Evolutionary conservation across 148 eudicot genomes (phyloP).

Genomic region (Persicaria tinctoria): DNA sequence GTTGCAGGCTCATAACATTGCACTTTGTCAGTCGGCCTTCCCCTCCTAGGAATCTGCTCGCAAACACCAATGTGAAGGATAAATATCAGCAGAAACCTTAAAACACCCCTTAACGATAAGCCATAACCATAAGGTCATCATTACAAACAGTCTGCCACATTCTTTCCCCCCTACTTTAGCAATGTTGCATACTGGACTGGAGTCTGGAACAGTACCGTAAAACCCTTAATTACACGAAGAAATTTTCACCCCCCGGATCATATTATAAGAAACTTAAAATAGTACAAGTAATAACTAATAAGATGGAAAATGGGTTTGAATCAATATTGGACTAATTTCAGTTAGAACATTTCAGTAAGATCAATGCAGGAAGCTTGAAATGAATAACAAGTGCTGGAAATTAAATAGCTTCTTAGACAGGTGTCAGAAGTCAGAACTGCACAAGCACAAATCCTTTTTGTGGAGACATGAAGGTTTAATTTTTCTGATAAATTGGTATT

Average conservation of each 20-base stretch:
- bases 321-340: neutral
- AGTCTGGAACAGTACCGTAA: neutral
- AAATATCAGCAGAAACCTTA: conserved; percentile 3
- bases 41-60: conserved; percentile 77
- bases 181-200: neutral
- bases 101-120: neutral
- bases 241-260: neutral
- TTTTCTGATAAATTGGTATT: neutral
- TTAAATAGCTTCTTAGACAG: neutral
- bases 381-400: neutral
- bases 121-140: neutral
- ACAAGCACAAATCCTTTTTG: conserved; percentile 2
- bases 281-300: neutral
- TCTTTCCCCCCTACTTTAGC: neutral
- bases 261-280: neutral
- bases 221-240: neutral
- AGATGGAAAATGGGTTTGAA: neutral
- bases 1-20: conserved; percentile 99
- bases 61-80: conserved; percentile 7
- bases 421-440: neutral
- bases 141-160: neutral
- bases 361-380: neutral
- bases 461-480: neutral
- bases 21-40: conserved; percentile 87
- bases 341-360: neutral